Base-by-base conservation (phyloP, 495 filamentous ascomycete species). In the Sphaerosporella brunnea region DNA sequence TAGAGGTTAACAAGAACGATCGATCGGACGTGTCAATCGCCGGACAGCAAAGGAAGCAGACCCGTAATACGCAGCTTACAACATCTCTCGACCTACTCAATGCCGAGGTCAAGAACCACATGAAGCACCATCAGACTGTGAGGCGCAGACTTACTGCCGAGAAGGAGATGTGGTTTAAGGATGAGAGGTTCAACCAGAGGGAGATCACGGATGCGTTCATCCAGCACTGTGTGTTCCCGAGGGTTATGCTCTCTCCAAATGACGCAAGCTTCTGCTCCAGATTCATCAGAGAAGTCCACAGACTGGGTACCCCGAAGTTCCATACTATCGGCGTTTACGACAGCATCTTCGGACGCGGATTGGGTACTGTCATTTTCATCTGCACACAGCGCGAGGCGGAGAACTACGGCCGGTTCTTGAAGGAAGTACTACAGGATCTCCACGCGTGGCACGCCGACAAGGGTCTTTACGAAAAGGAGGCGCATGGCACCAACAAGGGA, bases 371-470 rank as follows among this genome's bases (percentile, higher is more conserved):
- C 39, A 82, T 99, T 51, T 93, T 88, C 59, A 69, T 79, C 10
- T 92, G 83, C 64, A 90, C 84, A 0, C 75, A 85, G 13, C 78
- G 81, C 30, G 92, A 99, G 63, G 84, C 86, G 0, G 83, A 93
- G 61, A 81, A 92, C 56, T 66, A 96, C 16, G 90, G 85, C 13
- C 78, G 78, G 19, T 99, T 96, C 61, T 66, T 99, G 37, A 80
- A 79, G 49, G 77, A 83, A 48, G 64, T 90, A 5, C 67, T 97
- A 4, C 71, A 74, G 45, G 80, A 93, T 43, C 71, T 99, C 13
- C 69, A 74, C 28, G 66, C 65, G 41, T 99, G 92, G 90, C 90
- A 96, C 63, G 72, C 73, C 0, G 76, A 84, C 55, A 78, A 78
- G 54, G 64, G 63, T 13, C 62, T 73, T 3, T 97, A 88, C 58